Evolutionary conservation across 2,329 filamentous ascomycete species (phyloP).

Genomic region (Orbilia brochopaga): DNA sequence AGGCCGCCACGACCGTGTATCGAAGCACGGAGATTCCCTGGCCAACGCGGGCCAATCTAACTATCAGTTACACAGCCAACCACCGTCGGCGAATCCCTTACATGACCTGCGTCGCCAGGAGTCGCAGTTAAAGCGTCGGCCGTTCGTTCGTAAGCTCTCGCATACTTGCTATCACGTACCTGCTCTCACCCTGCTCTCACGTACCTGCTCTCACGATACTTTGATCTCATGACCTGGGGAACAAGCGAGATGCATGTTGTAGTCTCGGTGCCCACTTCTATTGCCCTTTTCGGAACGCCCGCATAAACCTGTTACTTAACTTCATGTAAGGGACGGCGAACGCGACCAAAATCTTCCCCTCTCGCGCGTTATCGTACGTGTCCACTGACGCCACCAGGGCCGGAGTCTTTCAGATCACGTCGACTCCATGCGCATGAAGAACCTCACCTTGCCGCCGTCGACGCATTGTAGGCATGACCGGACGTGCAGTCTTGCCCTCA

Average conservation of each 20-base stretch:
- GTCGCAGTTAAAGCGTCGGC: not conserved
- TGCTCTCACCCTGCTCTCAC: too few relatives aligned
- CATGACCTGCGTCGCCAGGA: not conserved
- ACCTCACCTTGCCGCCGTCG: too few relatives aligned
- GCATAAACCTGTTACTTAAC: not conserved
- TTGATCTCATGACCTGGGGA: not conserved
- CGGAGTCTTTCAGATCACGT: not conserved
- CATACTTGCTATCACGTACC: too few relatives aligned
- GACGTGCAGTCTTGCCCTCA: not conserved
- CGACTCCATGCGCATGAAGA: too few relatives aligned
- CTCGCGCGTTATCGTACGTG: not conserved
- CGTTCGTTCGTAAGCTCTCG: too few relatives aligned
- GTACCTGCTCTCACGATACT: too few relatives aligned
- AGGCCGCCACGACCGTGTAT: too few relatives aligned
- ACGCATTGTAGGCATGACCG: not conserved
- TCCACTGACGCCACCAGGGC: not conserved
- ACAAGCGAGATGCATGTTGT: not conserved
- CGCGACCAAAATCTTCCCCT: not conserved
- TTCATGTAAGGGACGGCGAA: constrained; percentile 4
- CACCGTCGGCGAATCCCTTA: not conserved
- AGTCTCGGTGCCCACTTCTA: not conserved
- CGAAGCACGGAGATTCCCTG: not conserved
- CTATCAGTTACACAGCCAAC: not conserved
- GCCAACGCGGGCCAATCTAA: not conserved
- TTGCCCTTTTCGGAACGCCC: constrained; percentile 1